These are phyloP conservation scores for Solanum piurae DNA, from an alignment of 257 asterid genomes.

Conservation along the genomic window DNA sequence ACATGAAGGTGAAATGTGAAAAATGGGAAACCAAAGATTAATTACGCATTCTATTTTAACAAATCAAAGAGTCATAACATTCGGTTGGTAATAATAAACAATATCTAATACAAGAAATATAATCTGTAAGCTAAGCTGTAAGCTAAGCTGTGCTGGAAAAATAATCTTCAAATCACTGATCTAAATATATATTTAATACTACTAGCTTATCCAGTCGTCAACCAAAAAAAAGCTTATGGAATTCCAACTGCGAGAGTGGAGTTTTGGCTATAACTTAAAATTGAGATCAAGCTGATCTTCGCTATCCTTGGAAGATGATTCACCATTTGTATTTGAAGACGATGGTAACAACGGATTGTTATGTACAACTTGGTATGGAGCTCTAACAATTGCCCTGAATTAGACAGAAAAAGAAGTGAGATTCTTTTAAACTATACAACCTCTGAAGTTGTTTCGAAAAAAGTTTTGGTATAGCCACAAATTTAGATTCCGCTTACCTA, in stretches of 20 bases:
- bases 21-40: neutral
- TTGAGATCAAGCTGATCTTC: conserved; percentile 53
- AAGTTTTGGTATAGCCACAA: neutral
- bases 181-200: neutral
- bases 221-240: neutral
- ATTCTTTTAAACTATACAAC: neutral
- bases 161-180: neutral
- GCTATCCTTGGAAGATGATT: neutral
- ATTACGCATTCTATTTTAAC: neutral
- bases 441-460: neutral
- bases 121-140: neutral
- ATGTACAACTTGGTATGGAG: conserved; percentile 40
- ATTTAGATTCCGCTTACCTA: conserved; percentile 25
- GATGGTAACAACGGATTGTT: conserved; percentile 9
- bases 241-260: neutral
- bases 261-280: conserved; percentile 33
- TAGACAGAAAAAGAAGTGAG: neutral
- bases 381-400: conserved; percentile 50
- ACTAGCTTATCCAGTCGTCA: neutral
- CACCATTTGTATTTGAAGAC: neutral
- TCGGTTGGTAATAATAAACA: neutral
- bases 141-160: neutral
- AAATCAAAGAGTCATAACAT: neutral
- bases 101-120: neutral
- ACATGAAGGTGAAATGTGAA: neutral